A percentile compares a stretch with the other conserved stretches of the same genome.
These are phyloP conservation scores for Piper betle DNA, from an alignment of 164 flowering plant genomes.

Conservation along the genomic window DNA sequence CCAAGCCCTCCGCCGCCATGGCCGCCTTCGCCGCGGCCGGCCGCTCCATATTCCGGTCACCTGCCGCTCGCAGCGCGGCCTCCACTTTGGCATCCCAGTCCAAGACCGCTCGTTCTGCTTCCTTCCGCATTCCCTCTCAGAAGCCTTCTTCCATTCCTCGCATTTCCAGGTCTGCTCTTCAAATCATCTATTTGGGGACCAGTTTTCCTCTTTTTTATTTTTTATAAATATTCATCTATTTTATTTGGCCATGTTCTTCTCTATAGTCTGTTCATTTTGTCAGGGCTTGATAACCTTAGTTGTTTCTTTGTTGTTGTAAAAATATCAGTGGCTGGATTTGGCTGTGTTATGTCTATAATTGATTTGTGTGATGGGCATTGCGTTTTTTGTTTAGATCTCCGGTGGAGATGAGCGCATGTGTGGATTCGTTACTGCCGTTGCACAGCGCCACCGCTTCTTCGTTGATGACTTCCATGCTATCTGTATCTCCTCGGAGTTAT, in stretches of 20 bases:
- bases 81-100: not conserved
- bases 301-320: too few relatives aligned
- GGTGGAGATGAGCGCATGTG: slow-evolving; percentile 35
- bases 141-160: not conserved
- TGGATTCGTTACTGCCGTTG: slow-evolving; percentile 52
- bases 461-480: slow-evolving; percentile 70
- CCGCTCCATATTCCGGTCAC: not conserved
- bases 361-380: not conserved
- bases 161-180: not conserved
- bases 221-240: too few relatives aligned
- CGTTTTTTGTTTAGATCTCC: slow-evolving; percentile 26
- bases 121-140: not conserved
- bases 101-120: not conserved
- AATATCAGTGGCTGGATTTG: not conserved
- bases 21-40: not conserved
- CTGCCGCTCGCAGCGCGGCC: not conserved
- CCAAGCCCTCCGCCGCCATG: not conserved
- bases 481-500: slow-evolving; percentile 26
- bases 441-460: slow-evolving; percentile 73
- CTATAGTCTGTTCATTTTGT: too few relatives aligned
- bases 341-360: not conserved
- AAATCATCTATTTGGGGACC: too few relatives aligned
- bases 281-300: too few relatives aligned
- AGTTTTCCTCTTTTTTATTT: too few relatives aligned
- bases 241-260: too few relatives aligned